Percentiles rank a stretch among this genome's conserved stretches.
These are phyloP conservation scores for Fremontodendron californicum DNA, from an alignment of 345 rosid species.

Conservation along the genomic window DNA sequence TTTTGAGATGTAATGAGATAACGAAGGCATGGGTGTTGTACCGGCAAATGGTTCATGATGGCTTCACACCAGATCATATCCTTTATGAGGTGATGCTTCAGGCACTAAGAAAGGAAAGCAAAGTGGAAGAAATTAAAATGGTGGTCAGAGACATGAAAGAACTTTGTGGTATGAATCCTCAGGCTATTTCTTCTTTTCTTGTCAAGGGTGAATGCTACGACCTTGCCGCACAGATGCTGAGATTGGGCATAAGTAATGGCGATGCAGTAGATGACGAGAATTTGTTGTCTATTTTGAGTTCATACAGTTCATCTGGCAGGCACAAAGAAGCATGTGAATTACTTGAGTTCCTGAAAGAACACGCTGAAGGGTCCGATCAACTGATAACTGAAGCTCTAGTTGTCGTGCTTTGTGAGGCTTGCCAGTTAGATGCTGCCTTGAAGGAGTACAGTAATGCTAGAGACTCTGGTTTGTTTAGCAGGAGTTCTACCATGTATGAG, in stretches of 20 bases:
- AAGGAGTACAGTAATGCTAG: slow-evolving; percentile 51
- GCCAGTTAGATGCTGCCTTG: slow-evolving; percentile 58
- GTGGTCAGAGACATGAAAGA: slow-evolving; percentile 69
- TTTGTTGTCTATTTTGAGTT: slow-evolving; percentile 64
- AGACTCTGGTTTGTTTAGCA: slow-evolving; percentile 38
- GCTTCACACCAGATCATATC: slow-evolving; percentile 48
- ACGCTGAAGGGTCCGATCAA: slow-evolving; percentile 38
- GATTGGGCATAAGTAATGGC: slow-evolving; percentile 49
- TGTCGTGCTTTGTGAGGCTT: slow-evolving; percentile 67
- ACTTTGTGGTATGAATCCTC: slow-evolving; percentile 56
- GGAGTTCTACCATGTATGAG: slow-evolving; percentile 60
- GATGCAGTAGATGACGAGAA: slow-evolving; percentile 52
- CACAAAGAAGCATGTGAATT: slow-evolving; percentile 71
- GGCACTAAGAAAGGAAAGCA: slow-evolving; percentile 46
- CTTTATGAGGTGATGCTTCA: slow-evolving; percentile 58
- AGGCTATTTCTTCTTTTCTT: slow-evolving; percentile 63
- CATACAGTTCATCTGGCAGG: slow-evolving; percentile 74
- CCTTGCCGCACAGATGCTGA: slow-evolving; percentile 64
- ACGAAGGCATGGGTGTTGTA: slow-evolving; percentile 61
- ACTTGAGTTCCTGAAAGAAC: slow-evolving; percentile 69
- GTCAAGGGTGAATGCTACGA: slow-evolving; percentile 84
- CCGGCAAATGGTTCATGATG: slow-evolving; percentile 60
- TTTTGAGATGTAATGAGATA: slow-evolving; percentile 55
- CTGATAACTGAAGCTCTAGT: slow-evolving; percentile 65
- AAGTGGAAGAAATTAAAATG: slow-evolving; percentile 55